These are phyloP conservation scores for Phtheirospermum japonicum DNA, from an alignment of 257 asterid species.

Conservation along the genomic window DNA sequence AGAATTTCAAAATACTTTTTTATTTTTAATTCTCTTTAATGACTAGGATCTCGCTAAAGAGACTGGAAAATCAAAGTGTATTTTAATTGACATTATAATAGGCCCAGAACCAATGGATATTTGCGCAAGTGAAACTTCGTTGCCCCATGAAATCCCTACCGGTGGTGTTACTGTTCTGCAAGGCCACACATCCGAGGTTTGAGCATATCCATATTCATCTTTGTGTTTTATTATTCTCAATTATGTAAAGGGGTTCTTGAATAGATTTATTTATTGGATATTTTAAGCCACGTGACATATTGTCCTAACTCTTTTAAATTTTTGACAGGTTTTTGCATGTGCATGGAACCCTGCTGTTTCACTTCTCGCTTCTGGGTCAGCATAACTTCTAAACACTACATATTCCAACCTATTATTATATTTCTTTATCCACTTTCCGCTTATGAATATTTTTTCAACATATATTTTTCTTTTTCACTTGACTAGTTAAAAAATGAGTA, in stretches of 20 bases:
- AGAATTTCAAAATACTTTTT: no score
- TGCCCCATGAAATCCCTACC: slow-evolving; percentile 49
- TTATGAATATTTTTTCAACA: not conserved
- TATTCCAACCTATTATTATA: not conserved
- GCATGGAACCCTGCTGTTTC: slow-evolving; percentile 76
- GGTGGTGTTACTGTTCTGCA: slow-evolving; percentile 54
- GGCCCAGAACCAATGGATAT: slow-evolving; percentile 70
- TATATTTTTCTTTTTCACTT: not conserved
- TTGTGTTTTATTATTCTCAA: not conserved
- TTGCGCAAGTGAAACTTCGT: slow-evolving; percentile 42
- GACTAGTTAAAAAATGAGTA: no score
- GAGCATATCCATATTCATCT: slow-evolving; percentile 14
- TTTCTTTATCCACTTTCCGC: not conserved
- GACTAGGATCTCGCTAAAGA: no score
- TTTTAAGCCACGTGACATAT: not conserved
- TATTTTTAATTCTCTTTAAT: no score
- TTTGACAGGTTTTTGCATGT: slow-evolving; percentile 70
- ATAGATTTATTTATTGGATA: not conserved
- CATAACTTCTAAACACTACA: slow-evolving; percentile 12
- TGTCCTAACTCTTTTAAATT: slow-evolving; percentile 22
- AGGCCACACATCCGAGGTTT: slow-evolving; percentile 81
- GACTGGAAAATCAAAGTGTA: not conserved
- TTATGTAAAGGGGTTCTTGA: not conserved
- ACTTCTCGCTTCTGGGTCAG: slow-evolving; percentile 83
- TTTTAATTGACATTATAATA: slow-evolving; percentile 23